Evolutionary conservation across 2,329 filamentous ascomycete genomes (phyloP).

Genomic region (Penicillium decumbens): DNA sequence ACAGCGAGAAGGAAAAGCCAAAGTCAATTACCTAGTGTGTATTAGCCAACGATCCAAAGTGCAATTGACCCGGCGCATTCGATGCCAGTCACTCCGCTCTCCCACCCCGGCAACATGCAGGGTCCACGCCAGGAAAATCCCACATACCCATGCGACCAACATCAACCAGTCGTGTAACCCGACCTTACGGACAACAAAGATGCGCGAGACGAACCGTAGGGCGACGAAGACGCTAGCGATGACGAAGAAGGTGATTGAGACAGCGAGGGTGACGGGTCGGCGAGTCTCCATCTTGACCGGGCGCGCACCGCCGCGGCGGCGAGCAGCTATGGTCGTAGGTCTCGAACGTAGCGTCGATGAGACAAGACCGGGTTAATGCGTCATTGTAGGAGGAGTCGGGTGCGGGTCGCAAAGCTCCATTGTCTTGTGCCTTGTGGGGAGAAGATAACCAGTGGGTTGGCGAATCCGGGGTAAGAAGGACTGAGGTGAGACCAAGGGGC

Average conservation of each 20-base stretch:
- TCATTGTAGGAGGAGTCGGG: not conserved
- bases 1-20: conserved; percentile 46
- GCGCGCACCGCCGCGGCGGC: conserved; percentile 1
- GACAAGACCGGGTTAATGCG: not conserved
- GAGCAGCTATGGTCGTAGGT: not conserved
- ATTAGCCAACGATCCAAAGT: not conserved
- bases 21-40: conserved; percentile 39
- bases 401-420: conserved; percentile 6
- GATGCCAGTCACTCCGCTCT: not conserved
- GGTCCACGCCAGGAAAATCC: conserved; percentile 3
- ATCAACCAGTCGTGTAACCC: conserved; percentile 79
- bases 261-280: conserved; percentile 38
- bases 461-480: conserved; percentile 15
- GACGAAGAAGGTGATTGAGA: conserved; percentile 50
- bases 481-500: not conserved
- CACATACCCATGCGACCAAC: conserved; percentile 65
- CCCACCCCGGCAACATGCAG: conserved; percentile 13
- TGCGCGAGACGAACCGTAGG: conserved; percentile 67
- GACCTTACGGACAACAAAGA: conserved; percentile 66
- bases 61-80: not conserved
- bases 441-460: not conserved
- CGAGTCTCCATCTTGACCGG: conserved; percentile 32
- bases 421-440: conserved; percentile 2
- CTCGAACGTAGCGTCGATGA: not conserved
- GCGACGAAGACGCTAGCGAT: conserved; percentile 70